These are phyloP conservation scores for Arthrinium phaeospermum DNA, from an alignment of 2,329 filamentous ascomycete genomes.

Conservation along the genomic window DNA sequence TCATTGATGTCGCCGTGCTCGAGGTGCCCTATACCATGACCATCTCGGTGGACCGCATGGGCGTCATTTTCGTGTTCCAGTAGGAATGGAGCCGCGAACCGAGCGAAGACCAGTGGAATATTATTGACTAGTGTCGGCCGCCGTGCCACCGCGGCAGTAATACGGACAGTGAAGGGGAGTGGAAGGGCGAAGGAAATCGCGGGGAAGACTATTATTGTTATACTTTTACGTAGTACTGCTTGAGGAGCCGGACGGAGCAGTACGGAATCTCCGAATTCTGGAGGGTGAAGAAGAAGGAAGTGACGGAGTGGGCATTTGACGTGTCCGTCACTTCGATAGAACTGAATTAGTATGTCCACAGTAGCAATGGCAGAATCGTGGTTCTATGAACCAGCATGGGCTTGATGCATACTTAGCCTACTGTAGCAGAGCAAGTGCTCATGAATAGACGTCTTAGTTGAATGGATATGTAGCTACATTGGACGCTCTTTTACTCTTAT, in stretches of 20 bases:
- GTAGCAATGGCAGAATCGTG: neutral
- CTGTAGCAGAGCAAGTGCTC: neutral
- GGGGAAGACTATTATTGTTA: neutral
- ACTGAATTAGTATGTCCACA: neutral
- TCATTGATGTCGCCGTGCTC: conserved; percentile 86
- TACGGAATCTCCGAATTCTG: neutral
- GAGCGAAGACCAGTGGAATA: neutral
- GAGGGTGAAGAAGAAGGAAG: neutral
- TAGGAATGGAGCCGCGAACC: conserved; percentile 13
- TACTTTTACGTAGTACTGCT: neutral
- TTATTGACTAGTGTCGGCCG: neutral
- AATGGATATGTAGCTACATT: neutral
- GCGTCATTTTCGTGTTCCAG: conserved; percentile 82
- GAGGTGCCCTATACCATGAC: conserved; percentile 93
- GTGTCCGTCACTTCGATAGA: neutral
- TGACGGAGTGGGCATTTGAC: neutral
- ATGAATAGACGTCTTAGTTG: neutral
- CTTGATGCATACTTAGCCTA: neutral
- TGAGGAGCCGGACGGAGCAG: neutral
- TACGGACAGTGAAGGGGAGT: neutral
- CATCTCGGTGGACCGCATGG: conserved; percentile 85
- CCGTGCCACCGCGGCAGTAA: neutral
- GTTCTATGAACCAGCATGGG: neutral
- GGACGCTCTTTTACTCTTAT: neutral
- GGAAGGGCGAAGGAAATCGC: neutral